Evolutionary conservation across 1,139 yeast species (phyloP).

Genomic region (Saccharomyces pastorianus): DNA sequence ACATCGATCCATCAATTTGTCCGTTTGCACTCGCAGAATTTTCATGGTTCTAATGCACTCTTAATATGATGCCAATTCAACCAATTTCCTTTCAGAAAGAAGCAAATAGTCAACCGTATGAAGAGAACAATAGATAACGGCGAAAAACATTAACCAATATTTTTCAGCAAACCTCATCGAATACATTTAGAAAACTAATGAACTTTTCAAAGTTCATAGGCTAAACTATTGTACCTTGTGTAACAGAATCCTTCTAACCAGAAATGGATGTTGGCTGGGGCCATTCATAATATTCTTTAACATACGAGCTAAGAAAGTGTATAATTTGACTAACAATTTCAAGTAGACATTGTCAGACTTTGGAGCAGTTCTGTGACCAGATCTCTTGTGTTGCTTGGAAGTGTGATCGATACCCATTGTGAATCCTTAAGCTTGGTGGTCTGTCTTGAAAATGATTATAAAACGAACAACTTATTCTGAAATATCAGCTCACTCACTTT

Average conservation of each 20-base stretch:
- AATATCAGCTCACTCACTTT: not conserved
- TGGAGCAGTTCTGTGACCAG: slow-evolving; percentile 98
- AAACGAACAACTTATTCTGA: too few species aligned
- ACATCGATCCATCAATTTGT: slow-evolving; percentile 4
- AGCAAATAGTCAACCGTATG: not conserved
- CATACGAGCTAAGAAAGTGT: slow-evolving; percentile 99
- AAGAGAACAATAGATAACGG: not conserved
- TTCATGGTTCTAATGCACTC: slow-evolving; percentile 1
- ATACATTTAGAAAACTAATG: not conserved
- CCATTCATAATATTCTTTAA: slow-evolving; percentile 21
- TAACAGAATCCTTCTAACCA: slow-evolving; percentile 15
- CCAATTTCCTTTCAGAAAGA: not conserved
- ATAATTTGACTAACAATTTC: slow-evolving; percentile 92
- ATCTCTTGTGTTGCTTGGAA: slow-evolving; percentile 90
- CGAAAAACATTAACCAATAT: not conserved
- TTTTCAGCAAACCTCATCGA: not conserved
- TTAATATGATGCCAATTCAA: not conserved
- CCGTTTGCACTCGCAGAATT: slow-evolving; percentile 56
- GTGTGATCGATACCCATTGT: slow-evolving; percentile 97
- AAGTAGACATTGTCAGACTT: slow-evolving; percentile 98
- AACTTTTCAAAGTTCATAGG: not conserved
- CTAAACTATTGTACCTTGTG: slow-evolving; percentile 1
- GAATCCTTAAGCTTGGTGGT: slow-evolving; percentile 6
- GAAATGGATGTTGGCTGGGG: not conserved
- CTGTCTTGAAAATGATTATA: not conserved